Percentiles rank a stretch among this genome's conserved stretches.
These are phyloP conservation scores for Camellia japonica DNA, from an alignment of 148 eudicot genomes.

Conservation along the genomic window DNA sequence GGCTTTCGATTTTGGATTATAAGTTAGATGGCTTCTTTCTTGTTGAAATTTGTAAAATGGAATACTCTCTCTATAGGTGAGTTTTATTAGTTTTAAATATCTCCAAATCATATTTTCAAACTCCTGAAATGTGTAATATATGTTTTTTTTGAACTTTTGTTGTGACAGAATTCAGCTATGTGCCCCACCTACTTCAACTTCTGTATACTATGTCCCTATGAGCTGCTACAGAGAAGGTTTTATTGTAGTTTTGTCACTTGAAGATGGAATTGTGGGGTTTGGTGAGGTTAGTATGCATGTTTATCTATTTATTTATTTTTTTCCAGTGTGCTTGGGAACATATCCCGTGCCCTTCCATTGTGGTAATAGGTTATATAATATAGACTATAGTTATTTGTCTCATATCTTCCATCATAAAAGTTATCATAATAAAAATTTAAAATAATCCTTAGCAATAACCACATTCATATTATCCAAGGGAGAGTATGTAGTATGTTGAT, in stretches of 20 bases:
- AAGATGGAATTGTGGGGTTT: constrained; percentile 81
- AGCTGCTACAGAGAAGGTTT: constrained; percentile 71
- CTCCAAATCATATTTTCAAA: not conserved
- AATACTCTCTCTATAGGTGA: constrained; percentile 68
- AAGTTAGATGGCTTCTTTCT: constrained; percentile 23
- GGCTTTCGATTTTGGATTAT: constrained; percentile 35
- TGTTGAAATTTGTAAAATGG: constrained; percentile 47
- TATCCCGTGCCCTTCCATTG: not conserved
- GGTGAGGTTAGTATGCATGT: constrained; percentile 74
- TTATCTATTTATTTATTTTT: not conserved
- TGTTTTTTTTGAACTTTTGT: constrained; percentile 15
- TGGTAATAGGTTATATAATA: not conserved
- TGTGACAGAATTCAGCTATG: constrained; percentile 62
- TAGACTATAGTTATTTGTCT: not conserved
- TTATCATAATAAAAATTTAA: not conserved
- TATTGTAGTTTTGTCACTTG: constrained; percentile 63
- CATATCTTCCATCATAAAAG: not conserved
- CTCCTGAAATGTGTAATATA: constrained; percentile 9
- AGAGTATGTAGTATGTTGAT: not conserved
- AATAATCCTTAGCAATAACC: not conserved
- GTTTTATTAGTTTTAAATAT: constrained; percentile 22
- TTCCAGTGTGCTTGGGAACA: not conserved
- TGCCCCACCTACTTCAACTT: constrained; percentile 82
- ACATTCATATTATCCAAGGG: not conserved
- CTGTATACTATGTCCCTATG: constrained; percentile 23